Percentiles rank a stretch among this genome's conserved stretches.
Conservation (phyloP, 495 filamentous ascomycete species). For the Aspergillus incahuasiensis region DNA sequence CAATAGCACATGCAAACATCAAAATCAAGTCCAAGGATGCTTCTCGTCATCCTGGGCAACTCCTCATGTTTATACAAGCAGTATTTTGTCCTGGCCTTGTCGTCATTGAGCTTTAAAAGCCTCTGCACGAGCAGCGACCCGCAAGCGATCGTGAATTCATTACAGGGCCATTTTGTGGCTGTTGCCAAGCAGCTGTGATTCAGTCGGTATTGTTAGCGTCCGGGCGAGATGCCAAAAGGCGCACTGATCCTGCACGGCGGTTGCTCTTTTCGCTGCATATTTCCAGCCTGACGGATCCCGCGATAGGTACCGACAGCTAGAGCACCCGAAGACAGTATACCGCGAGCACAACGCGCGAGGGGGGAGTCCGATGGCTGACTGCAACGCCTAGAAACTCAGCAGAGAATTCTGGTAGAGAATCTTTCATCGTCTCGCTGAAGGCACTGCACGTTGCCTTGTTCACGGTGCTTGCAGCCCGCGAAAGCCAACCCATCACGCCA, state of each 20-base stretch:
- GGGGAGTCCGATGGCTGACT: slow-evolving; percentile 53
- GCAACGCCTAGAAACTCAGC: slow-evolving; percentile 54
- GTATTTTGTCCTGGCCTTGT: too few species aligned
- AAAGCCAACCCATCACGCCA: not conserved
- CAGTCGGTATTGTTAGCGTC: not conserved
- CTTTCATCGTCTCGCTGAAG: slow-evolving; percentile 52
- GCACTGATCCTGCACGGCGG: not conserved
- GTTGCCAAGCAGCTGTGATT: slow-evolving; percentile 6
- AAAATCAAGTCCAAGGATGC: too few species aligned
- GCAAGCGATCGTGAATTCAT: too few species aligned
- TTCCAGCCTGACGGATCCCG: slow-evolving; percentile 25
- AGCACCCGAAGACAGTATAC: slow-evolving; percentile 37
- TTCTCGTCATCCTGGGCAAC: too few species aligned
- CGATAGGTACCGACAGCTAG: slow-evolving; percentile 48
- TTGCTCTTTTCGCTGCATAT: slow-evolving; percentile 15
- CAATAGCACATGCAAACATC: too few species aligned
- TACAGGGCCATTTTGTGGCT: too few species aligned
- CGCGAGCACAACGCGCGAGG: slow-evolving; percentile 36
- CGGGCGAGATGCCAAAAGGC: slow-evolving; percentile 5
- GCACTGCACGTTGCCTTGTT: slow-evolving; percentile 61
- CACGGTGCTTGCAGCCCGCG: slow-evolving; percentile 31
- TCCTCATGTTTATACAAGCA: too few species aligned
- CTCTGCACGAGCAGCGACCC: too few species aligned
- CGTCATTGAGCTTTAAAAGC: too few species aligned
- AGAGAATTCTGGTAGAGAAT: slow-evolving; percentile 43